phyloP scores from a whole-genome alignment of 129 eudicot species.

The Solidago caesia region DNA sequence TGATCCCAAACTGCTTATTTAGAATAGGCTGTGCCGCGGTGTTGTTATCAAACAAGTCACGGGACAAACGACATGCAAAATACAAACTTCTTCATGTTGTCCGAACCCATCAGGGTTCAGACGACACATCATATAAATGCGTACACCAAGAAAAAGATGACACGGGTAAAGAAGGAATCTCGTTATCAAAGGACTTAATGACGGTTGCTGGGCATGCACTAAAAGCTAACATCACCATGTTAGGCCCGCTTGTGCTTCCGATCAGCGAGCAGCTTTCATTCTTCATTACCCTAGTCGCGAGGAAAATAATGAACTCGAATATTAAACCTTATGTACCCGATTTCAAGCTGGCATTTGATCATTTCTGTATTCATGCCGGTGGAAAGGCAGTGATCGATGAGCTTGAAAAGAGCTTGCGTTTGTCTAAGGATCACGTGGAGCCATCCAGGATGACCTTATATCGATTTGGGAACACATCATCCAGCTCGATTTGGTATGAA shows the following conservation, averaged over 20 bases:
- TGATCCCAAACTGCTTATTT: constrained; percentile 53
- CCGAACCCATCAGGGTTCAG: constrained; percentile 42
- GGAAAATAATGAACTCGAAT: constrained; percentile 35
- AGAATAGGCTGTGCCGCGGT: constrained; percentile 49
- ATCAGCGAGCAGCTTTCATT: constrained; percentile 47
- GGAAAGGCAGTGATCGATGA: constrained; percentile 60
- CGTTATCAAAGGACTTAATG: constrained; percentile 49
- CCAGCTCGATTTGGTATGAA: constrained; percentile 61
- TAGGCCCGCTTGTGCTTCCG: constrained; percentile 55
- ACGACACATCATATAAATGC: constrained; percentile 39
- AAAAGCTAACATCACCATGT: constrained; percentile 44
- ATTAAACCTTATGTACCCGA: constrained; percentile 50
- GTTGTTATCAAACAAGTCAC: constrained; percentile 33
- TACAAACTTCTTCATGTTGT: constrained; percentile 44
- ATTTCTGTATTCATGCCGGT: constrained; percentile 59
- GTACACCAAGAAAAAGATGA: constrained; percentile 44
- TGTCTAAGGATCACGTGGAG: constrained; percentile 43
- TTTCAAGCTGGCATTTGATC: constrained; percentile 55
- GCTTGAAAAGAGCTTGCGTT: constrained; percentile 44
- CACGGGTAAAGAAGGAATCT: constrained; percentile 34
- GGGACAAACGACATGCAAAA: constrained; percentile 36
- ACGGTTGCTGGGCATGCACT: constrained; percentile 43
- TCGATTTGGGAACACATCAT: constrained; percentile 56
- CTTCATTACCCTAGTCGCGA: constrained; percentile 20
- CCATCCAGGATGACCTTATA: constrained; percentile 58